phyloP scores from a whole-genome alignment of 768 basidiomycete genomes.

The Auriculariales sp. region DNA sequence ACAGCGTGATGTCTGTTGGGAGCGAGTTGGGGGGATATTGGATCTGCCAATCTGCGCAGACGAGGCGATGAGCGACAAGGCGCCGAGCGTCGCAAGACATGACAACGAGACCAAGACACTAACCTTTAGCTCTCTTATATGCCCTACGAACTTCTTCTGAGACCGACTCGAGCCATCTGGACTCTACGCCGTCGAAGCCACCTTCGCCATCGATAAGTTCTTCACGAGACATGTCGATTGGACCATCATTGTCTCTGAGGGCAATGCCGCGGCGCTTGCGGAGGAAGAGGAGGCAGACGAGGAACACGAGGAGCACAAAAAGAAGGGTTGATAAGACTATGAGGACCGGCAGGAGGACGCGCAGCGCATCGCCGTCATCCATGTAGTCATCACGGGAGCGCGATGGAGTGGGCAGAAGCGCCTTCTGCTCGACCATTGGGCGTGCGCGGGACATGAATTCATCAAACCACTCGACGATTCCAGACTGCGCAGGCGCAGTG shows the following conservation, averaged over 20 bases:
- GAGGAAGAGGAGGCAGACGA: constrained; percentile 77
- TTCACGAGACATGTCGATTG: constrained; percentile 83
- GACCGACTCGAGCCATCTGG: constrained; percentile 82
- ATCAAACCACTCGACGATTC: background rate
- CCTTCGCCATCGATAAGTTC: constrained; percentile 86
- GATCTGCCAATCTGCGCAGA: constrained; percentile 53
- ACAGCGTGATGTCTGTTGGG: constrained; percentile 94
- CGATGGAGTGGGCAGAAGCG: background rate
- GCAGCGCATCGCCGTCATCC: constrained; percentile 38
- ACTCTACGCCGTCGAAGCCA: constrained; percentile 83
- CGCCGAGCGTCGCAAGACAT: background rate
- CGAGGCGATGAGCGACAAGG: constrained; percentile 2
- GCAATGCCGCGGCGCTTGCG: constrained; percentile 63
- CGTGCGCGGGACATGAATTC: background rate
- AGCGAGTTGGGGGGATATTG: constrained; percentile 93
- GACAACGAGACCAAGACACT: constrained; percentile 10
- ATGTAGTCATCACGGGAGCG: constrained; percentile 12
- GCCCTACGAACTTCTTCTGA: constrained; percentile 47
- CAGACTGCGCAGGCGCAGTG: no score
- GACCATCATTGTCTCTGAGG: constrained; percentile 78
- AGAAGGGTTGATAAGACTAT: constrained; percentile 88
- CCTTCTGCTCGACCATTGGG: background rate
- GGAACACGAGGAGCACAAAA: constrained; percentile 82
- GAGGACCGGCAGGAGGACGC: constrained; percentile 84
- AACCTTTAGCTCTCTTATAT: constrained; percentile 83